A percentile compares a stretch with the other conserved stretches of the same genome.
Conservation (phyloP, 306 rosid species). For the Leucaena leucocephala region DNA sequence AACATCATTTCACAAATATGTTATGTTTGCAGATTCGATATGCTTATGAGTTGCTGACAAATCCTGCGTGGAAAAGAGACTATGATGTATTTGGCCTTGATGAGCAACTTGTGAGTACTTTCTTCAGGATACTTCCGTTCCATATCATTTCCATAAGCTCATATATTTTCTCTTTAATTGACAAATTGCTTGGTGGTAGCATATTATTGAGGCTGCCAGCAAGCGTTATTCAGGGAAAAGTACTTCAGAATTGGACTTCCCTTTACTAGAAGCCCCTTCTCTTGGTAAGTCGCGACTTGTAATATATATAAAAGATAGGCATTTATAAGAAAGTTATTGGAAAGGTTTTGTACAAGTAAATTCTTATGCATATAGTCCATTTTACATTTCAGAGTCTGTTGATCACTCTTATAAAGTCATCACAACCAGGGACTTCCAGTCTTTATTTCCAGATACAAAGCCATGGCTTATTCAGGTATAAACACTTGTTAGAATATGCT, state of each 20-base stretch:
- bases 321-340: background rate
- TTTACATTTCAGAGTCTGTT: slow-evolving; percentile 48
- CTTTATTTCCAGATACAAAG: slow-evolving; percentile 58
- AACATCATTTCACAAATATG: slow-evolving; percentile 14
- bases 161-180: slow-evolving; percentile 20
- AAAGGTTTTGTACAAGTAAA: background rate
- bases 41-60: slow-evolving; percentile 89
- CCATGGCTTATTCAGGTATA: slow-evolving; percentile 77
- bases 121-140: slow-evolving; percentile 24
- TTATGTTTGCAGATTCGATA: slow-evolving; percentile 65
- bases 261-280: slow-evolving; percentile 57
- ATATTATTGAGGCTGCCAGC: slow-evolving; percentile 64
- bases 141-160: slow-evolving; percentile 4
- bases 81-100: slow-evolving; percentile 80
- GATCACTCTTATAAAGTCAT: slow-evolving; percentile 56
- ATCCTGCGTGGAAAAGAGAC: slow-evolving; percentile 80
- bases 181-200: slow-evolving; percentile 50
- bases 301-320: background rate
- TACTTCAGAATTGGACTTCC: slow-evolving; percentile 59
- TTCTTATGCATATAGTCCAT: slow-evolving; percentile 25
- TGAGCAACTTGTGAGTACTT: slow-evolving; percentile 74
- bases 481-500: slow-evolving; percentile 8
- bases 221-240: slow-evolving; percentile 57
- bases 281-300: slow-evolving; percentile 57
- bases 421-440: slow-evolving; percentile 54